Evolutionary conservation across 1,284 basidiomycete species (phyloP).

Genomic region (Cutaneotrichosporon sp.): DNA sequence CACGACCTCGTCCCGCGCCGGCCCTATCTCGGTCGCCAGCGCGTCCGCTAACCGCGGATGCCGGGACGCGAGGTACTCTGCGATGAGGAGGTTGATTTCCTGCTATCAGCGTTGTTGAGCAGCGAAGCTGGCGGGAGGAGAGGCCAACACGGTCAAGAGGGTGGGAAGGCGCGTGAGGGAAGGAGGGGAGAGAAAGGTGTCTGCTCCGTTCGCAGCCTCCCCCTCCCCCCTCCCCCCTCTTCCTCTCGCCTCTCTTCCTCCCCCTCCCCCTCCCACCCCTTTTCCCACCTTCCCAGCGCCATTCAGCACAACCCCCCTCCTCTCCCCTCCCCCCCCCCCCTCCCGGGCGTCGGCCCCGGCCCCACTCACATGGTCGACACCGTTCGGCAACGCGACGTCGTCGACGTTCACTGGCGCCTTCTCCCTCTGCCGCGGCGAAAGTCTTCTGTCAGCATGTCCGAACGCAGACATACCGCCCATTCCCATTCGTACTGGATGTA

Average conservation of each 20-base stretch:
- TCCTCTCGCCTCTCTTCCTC: not conserved
- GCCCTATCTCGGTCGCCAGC: slow-evolving; percentile 52
- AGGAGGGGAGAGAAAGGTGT: no score
- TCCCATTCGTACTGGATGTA: not conserved
- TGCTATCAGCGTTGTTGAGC: slow-evolving; percentile 18
- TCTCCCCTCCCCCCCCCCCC: not conserved
- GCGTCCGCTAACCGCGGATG: slow-evolving; percentile 49
- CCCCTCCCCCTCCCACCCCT: not conserved
- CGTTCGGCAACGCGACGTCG: slow-evolving; percentile 16
- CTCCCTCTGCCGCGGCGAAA: slow-evolving; percentile 22
- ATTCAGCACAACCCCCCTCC: not conserved
- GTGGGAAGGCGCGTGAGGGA: no score
- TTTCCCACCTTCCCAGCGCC: no score
- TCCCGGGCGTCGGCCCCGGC: not conserved
- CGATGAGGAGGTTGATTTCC: slow-evolving; percentile 51
- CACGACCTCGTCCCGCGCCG: slow-evolving; percentile 36
- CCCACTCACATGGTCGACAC: slow-evolving; percentile 21
- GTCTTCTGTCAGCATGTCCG: slow-evolving; percentile 11
- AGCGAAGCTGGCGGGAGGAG: no score
- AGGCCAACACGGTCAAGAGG: no score
- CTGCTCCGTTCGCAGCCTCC: no score
- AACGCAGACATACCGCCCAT: not conserved
- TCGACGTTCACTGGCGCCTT: slow-evolving; percentile 17
- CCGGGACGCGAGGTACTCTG: slow-evolving; percentile 54
- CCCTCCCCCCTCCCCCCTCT: not conserved